Evolutionary conservation across 805 yeast genomes (phyloP).

Genomic region (Pichia gijzeniarum): DNA sequence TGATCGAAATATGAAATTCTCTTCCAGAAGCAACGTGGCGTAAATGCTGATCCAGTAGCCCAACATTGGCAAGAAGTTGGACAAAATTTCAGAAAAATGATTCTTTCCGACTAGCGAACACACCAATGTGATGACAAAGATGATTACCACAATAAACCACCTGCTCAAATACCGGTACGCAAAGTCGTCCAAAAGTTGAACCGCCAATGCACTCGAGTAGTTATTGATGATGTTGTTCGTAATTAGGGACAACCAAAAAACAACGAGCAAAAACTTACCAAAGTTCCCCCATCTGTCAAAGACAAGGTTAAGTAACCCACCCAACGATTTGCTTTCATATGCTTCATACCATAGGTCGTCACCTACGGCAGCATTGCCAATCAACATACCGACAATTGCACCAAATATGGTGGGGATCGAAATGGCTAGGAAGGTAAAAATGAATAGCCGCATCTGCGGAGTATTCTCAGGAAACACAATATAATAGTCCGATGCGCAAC

Average conservation of each 20-base stretch:
- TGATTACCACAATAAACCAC: conserved; percentile 64
- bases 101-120: conserved; percentile 72
- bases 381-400: conserved; percentile 63
- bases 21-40: conserved; percentile 62
- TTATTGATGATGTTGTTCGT: conserved; percentile 79
- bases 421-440: conserved; percentile 60
- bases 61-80: conserved; percentile 83
- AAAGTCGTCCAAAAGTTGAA: conserved; percentile 52
- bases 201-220: conserved; percentile 75
- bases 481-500: conserved; percentile 79
- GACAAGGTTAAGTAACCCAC: conserved; percentile 63
- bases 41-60: conserved; percentile 90
- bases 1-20: conserved; percentile 62
- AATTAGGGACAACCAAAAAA: conserved; percentile 66
- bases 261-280: conserved; percentile 67
- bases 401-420: conserved; percentile 70
- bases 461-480: conserved; percentile 72
- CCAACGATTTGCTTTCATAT: conserved; percentile 58
- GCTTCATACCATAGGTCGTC: conserved; percentile 51
- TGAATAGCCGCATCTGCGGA: conserved; percentile 46
- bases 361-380: conserved; percentile 59
- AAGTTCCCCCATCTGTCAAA: conserved; percentile 68
- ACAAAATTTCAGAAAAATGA: conserved; percentile 63
- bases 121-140: conserved; percentile 58
- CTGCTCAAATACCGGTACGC: conserved; percentile 61